These are phyloP conservation scores for Xerocomellus intermedius DNA, from an alignment of 768 basidiomycete genomes.

Conservation along the genomic window DNA sequence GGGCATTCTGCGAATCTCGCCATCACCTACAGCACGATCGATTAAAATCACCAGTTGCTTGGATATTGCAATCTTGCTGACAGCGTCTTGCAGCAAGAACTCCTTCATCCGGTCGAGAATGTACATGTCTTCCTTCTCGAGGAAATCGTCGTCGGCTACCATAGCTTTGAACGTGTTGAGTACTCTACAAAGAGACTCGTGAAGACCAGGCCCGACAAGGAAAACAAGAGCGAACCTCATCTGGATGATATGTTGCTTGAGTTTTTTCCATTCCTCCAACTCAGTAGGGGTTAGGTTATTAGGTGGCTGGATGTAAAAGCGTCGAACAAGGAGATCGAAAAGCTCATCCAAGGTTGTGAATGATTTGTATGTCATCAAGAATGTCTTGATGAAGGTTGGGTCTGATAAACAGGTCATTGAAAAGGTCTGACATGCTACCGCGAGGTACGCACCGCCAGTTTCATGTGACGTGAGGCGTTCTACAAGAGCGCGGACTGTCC, in stretches of 20 bases:
- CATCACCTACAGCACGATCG: constrained; percentile 69
- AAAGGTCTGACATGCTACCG: not conserved
- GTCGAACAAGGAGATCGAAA: constrained; percentile 74
- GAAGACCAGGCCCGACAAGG: not conserved
- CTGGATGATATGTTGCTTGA: constrained; percentile 86
- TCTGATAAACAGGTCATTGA: constrained; percentile 42
- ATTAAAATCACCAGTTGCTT: constrained; percentile 74
- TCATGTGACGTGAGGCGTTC: constrained; percentile 92
- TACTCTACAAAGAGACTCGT: constrained; percentile 44
- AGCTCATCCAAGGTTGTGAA: constrained; percentile 84
- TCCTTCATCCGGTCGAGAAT: constrained; percentile 81
- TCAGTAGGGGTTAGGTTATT: constrained; percentile 60
- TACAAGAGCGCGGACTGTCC: constrained; percentile 81
- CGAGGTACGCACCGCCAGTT: constrained; percentile 61
- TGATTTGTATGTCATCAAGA: constrained; percentile 95
- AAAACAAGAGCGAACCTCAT: constrained; percentile 59
- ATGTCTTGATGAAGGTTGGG: constrained; percentile 78
- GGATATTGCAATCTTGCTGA: constrained; percentile 62
- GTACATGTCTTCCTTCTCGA: constrained; percentile 83
- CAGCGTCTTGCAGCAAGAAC: constrained; percentile 68
- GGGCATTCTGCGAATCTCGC: not conserved
- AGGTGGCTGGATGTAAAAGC: constrained; percentile 80
- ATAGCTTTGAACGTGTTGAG: constrained; percentile 89
- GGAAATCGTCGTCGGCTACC: constrained; percentile 77
- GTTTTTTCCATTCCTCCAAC: constrained; percentile 72